Evolutionary conservation across 306 rosid species (phyloP).

Genomic region (Cicer pinnatifidum): DNA sequence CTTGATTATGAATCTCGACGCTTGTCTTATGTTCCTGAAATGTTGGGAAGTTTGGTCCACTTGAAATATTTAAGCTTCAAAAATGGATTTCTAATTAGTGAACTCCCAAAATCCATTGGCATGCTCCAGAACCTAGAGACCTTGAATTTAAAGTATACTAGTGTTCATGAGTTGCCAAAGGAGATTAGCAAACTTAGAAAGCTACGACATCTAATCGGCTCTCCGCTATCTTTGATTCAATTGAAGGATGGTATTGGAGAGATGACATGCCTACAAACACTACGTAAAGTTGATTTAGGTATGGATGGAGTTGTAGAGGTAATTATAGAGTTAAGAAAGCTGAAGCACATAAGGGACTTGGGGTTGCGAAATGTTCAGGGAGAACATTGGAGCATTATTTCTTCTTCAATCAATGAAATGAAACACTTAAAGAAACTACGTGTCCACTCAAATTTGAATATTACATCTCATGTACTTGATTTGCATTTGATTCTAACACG

Average conservation of each 20-base stretch:
- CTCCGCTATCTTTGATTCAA: too few relatives aligned
- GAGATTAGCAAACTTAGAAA: too few relatives aligned
- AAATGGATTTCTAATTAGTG: accelerated
- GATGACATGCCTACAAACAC: background rate
- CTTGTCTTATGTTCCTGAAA: background rate
- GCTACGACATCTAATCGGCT: too few relatives aligned
- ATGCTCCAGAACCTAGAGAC: too few relatives aligned
- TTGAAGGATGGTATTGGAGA: background rate
- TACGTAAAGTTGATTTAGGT: background rate
- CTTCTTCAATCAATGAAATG: background rate
- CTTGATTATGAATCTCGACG: background rate
- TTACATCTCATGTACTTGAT: too few relatives aligned
- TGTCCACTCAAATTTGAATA: too few relatives aligned
- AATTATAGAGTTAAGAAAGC: background rate
- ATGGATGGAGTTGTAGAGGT: background rate
- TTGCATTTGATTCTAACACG: background rate
- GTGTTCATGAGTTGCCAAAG: too few relatives aligned
- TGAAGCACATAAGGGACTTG: background rate
- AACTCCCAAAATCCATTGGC: too few relatives aligned
- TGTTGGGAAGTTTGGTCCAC: background rate
- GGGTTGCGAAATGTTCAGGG: background rate
- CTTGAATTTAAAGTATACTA: too few relatives aligned
- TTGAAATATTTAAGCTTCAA: slow-evolving; percentile 14
- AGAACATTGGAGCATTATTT: background rate
- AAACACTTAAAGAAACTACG: background rate